Evolutionary conservation across 495 filamentous ascomycete species (phyloP).

Genomic region (Lasiosphaeria hispida): DNA sequence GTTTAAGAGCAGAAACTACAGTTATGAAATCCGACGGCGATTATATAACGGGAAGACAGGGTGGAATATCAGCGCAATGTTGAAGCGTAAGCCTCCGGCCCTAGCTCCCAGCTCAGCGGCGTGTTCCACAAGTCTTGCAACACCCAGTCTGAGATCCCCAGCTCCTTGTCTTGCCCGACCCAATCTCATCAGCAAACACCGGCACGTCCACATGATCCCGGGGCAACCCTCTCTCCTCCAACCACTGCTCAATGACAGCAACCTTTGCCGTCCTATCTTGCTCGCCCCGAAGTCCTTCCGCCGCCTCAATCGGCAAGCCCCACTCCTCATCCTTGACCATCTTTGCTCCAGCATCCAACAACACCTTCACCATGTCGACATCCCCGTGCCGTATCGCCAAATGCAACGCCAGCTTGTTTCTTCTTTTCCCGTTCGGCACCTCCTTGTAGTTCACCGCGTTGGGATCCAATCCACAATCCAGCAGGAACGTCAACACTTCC

Average conservation of each 20-base stretch:
- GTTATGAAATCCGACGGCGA: no score
- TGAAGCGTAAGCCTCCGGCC: no score
- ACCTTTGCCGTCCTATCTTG: background rate
- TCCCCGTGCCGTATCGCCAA: conserved; percentile 3
- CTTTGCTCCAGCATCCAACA: conserved; percentile 2
- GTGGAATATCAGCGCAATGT: no score
- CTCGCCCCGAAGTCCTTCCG: background rate
- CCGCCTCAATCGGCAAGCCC: conserved; percentile 2
- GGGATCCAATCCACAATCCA: conserved; percentile 1
- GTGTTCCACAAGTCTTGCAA: background rate
- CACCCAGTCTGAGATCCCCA: background rate
- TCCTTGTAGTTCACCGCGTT: background rate
- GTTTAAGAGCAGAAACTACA: no score
- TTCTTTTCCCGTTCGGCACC: background rate
- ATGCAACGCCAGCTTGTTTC: background rate
- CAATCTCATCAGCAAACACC: conserved; percentile 4
- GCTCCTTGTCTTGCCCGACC: background rate
- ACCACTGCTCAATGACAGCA: background rate
- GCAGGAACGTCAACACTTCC: background rate
- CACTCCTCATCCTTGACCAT: conserved; percentile 3
- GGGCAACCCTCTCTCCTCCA: background rate
- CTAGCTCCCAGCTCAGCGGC: background rate
- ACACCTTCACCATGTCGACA: background rate
- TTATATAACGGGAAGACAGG: no score
- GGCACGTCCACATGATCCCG: conserved; percentile 2